Conservation (phyloP, 352 stramenopile genomes). For the Blastocystis sp. region DNA sequence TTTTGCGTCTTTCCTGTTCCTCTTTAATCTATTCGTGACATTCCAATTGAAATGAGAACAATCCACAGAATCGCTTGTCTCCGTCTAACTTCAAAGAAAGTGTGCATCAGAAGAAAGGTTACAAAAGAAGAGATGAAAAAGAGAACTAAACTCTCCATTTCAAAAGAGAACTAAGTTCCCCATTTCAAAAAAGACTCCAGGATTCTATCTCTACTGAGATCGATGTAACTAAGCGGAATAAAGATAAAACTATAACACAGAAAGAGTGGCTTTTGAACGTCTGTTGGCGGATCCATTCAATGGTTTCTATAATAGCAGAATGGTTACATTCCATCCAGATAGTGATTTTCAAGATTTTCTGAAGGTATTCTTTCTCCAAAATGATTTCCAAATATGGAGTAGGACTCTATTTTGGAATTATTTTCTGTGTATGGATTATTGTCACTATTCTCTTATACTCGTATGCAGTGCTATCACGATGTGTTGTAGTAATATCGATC, state of each 20-base stretch:
- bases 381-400: background rate
- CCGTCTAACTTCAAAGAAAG: background rate
- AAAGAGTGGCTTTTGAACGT: no score
- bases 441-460: background rate
- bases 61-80: background rate
- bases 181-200: background rate
- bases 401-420: background rate
- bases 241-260: no score
- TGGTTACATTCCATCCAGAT: no score
- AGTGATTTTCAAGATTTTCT: no score
- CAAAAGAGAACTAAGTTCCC: background rate
- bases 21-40: background rate
- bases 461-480: background rate
- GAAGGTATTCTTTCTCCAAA: background rate
- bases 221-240: background rate
- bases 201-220: background rate
- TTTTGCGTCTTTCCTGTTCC: slow-evolving; percentile 23
- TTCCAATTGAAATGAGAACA: background rate
- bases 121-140: background rate
- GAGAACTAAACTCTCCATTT: background rate
- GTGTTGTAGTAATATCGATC: background rate
- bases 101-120: background rate
- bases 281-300: no score
- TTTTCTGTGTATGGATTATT: background rate
- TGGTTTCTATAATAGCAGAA: no score